These are phyloP conservation scores for Lichtheimia ramosa DNA, from an alignment of 371 early-diverging fungal genomes.

Conservation along the genomic window DNA sequence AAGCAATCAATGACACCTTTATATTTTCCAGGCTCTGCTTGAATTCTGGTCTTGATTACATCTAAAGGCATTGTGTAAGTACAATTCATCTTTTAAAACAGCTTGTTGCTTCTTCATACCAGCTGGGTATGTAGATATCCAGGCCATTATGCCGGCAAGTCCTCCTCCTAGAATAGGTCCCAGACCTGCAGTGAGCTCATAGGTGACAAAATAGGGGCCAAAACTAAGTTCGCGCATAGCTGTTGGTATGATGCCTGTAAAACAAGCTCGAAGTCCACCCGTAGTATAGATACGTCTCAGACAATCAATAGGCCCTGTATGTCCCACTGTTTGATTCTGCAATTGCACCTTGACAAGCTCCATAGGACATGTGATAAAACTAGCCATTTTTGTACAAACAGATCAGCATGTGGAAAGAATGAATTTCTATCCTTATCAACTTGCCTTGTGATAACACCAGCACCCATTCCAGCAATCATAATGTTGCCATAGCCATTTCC, in stretches of 20 bases:
- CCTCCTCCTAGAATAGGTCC: conserved; percentile 74
- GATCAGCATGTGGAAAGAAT: neutral
- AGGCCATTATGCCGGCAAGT: conserved; percentile 73
- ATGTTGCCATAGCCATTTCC: conserved; percentile 34
- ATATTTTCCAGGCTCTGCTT: conserved; percentile 62
- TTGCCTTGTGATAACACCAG: conserved; percentile 65
- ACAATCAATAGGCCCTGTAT: conserved; percentile 63
- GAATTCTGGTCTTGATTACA: conserved; percentile 80
- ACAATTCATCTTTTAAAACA: neutral
- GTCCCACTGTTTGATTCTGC: conserved; percentile 52
- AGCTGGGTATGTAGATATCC: conserved; percentile 78
- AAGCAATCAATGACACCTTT: conserved; percentile 55
- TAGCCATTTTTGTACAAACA: conserved; percentile 11
- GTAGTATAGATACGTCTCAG: conserved; percentile 49
- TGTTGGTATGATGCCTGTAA: conserved; percentile 65
- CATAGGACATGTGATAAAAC: conserved; percentile 64
- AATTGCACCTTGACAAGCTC: conserved; percentile 68
- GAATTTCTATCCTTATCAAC: too few species aligned
- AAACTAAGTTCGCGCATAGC: conserved; percentile 73
- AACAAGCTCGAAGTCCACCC: conserved; percentile 68
- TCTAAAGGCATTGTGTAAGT: conserved; percentile 39
- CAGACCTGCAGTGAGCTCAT: conserved; percentile 61
- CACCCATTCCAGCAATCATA: conserved; percentile 63
- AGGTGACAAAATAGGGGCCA: conserved; percentile 77
- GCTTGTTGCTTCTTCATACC: conserved; percentile 28